Conservation (phyloP, 345 rosid species). For the Abelmoschus esculentus region DNA sequence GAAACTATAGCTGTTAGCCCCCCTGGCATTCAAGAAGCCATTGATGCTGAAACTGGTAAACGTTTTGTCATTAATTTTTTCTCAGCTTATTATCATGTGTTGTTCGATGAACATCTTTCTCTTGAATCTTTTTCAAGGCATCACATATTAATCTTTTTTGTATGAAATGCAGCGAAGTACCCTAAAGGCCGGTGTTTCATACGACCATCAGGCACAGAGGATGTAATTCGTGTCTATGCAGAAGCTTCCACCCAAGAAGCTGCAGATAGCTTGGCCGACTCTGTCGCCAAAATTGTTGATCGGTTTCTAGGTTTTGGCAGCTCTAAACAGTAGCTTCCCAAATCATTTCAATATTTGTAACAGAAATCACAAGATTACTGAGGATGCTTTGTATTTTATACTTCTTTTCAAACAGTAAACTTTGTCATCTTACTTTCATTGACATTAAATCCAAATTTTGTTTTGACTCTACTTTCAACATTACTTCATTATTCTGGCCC, state of each 20-base stretch:
- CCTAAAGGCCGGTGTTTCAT: conserved; percentile 63
- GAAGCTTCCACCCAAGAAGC: conserved; percentile 81
- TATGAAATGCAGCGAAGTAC: conserved; percentile 42
- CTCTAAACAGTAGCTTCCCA: conserved; percentile 1
- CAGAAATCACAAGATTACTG: background rate
- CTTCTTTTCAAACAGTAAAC: background rate
- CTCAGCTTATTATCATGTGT: background rate
- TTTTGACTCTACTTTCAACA: background rate
- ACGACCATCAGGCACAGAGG: conserved; percentile 92
- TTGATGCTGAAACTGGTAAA: conserved; percentile 58
- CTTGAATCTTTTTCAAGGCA: too few species aligned
- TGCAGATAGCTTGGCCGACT: conserved; percentile 66
- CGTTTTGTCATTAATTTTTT: conserved; percentile 1
- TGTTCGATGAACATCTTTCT: too few species aligned
- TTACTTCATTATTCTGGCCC: conserved; percentile 31
- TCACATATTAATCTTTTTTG: background rate
- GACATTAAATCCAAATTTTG: background rate
- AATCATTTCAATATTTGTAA: background rate
- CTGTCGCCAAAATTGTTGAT: conserved; percentile 62
- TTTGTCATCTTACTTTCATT: background rate
- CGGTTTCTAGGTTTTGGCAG: conserved; percentile 41
- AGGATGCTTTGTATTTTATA: background rate
- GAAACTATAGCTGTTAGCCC: conserved; percentile 71
- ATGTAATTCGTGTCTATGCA: conserved; percentile 83
- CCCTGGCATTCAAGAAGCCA: conserved; percentile 74